phyloP scores from a whole-genome alignment of 495 filamentous ascomycete species.

The Talaromyces liani region DNA sequence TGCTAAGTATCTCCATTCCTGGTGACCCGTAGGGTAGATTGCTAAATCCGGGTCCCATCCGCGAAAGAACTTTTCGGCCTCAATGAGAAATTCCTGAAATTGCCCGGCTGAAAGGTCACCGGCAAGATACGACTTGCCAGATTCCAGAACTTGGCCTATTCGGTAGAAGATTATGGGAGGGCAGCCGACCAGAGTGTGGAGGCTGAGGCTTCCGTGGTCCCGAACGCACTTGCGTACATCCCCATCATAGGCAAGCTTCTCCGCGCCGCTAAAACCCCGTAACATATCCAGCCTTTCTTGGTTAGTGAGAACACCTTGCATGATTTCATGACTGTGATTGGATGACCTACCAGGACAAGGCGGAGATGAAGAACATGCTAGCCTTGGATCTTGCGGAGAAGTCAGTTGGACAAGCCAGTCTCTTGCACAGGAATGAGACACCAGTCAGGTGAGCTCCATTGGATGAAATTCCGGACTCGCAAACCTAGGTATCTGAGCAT shows the following conservation, averaged over 20 bases:
- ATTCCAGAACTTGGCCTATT: slow-evolving; percentile 4
- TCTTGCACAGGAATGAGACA: not conserved
- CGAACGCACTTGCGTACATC: not conserved
- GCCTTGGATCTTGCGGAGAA: not conserved
- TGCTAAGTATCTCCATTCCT: no score
- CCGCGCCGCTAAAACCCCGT: no score
- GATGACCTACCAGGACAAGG: slow-evolving; percentile 2
- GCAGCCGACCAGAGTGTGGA: slow-evolving; percentile 7
- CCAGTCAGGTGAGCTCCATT: slow-evolving; percentile 9
- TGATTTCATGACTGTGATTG: not conserved
- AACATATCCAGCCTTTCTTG: no score
- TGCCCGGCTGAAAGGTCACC: not conserved
- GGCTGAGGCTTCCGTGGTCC: not conserved
- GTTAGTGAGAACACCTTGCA: no score
- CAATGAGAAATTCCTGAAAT: slow-evolving; percentile 3
- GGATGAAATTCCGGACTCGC: slow-evolving; percentile 10
- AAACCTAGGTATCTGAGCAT: not conserved
- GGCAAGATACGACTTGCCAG: not conserved
- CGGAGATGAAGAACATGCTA: slow-evolving; percentile 4
- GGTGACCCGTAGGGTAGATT: no score
- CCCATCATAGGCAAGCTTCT: no score
- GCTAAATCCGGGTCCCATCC: no score
- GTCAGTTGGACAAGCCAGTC: not conserved
- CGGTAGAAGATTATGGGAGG: slow-evolving; percentile 5
- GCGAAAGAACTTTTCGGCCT: no score